Percentiles rank a stretch among this genome's conserved stretches.
These are phyloP conservation scores for Aspergillus diversus DNA, from an alignment of 495 filamentous ascomycete genomes.

Conservation along the genomic window DNA sequence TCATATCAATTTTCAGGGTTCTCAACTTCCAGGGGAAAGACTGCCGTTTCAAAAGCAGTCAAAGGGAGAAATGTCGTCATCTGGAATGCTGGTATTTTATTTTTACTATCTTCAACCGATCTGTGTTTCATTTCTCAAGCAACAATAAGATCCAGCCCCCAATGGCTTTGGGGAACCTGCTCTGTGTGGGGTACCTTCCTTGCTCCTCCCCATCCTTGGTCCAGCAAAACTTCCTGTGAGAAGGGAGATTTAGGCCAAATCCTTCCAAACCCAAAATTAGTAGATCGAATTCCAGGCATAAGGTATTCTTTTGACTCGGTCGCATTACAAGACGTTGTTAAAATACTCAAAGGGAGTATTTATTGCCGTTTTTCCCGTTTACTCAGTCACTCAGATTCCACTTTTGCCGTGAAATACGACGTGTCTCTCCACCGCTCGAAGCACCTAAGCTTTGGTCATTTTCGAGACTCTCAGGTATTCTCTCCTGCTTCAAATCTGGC, in stretches of 20 bases:
- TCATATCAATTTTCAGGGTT: conserved; percentile 3
- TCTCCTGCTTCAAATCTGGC: neutral
- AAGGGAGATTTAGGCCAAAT: neutral
- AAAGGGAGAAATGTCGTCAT: neutral
- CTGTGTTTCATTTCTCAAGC: neutral
- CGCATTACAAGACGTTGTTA: too few relatives aligned
- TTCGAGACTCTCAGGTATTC: neutral
- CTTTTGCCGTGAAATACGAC: too few relatives aligned
- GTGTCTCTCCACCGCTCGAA: too few relatives aligned
- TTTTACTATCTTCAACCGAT: neutral
- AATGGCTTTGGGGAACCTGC: neutral
- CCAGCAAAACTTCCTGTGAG: neutral
- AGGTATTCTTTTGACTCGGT: too few relatives aligned
- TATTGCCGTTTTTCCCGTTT: too few relatives aligned
- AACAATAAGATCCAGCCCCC: neutral
- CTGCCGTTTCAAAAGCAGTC: neutral
- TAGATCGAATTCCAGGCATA: neutral
- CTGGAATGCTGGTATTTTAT: neutral
- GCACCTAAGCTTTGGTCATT: too few relatives aligned
- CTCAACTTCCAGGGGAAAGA: neutral
- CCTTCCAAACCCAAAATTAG: neutral
- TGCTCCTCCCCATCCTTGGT: neutral
- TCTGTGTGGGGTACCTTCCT: neutral
- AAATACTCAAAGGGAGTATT: too few relatives aligned
- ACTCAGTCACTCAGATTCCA: too few relatives aligned